Evolutionary conservation across 306 rosid genomes (phyloP).

Genomic region (Abrus precatorius): DNA sequence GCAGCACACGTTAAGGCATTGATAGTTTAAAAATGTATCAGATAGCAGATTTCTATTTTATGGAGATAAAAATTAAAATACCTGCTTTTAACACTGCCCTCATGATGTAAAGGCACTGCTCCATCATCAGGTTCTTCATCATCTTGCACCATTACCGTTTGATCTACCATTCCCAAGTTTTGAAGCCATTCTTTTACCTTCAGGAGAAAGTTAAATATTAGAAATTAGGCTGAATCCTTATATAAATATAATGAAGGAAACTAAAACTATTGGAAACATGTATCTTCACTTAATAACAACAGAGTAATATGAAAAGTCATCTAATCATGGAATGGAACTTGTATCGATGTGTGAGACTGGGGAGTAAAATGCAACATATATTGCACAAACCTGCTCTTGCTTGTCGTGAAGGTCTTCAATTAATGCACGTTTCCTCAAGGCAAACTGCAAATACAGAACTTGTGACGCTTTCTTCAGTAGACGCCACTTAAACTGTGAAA

Average conservation of each 20-base stretch:
- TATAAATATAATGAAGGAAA: conserved; percentile 35
- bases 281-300: conserved; percentile 34
- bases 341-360: conserved; percentile 13
- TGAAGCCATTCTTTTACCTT: conserved; percentile 98
- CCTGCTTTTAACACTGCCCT: conserved; percentile 76
- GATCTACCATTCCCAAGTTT: conserved; percentile 83
- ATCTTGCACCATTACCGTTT: conserved; percentile 74
- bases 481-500: conserved; percentile 83
- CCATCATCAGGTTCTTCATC: conserved; percentile 92
- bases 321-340: conserved; percentile 29
- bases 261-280: conserved; percentile 34
- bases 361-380: conserved; percentile 12
- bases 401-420: conserved; percentile 85
- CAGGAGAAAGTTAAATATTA: conserved; percentile 23
- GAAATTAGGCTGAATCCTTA: conserved; percentile 27
- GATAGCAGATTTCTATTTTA: conserved; percentile 27
- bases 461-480: conserved; percentile 91
- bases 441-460: conserved; percentile 86
- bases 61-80: conserved; percentile 33
- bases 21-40: conserved; percentile 37
- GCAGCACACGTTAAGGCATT: conserved; percentile 12
- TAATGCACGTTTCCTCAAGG: conserved; percentile 85
- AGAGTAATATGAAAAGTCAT: conserved; percentile 31
- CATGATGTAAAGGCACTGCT: conserved; percentile 71
- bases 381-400: conserved; percentile 85